Conservation (phyloP, 2,329 filamentous ascomycete genomes). For the Aspergillus carbonarius region DNA sequence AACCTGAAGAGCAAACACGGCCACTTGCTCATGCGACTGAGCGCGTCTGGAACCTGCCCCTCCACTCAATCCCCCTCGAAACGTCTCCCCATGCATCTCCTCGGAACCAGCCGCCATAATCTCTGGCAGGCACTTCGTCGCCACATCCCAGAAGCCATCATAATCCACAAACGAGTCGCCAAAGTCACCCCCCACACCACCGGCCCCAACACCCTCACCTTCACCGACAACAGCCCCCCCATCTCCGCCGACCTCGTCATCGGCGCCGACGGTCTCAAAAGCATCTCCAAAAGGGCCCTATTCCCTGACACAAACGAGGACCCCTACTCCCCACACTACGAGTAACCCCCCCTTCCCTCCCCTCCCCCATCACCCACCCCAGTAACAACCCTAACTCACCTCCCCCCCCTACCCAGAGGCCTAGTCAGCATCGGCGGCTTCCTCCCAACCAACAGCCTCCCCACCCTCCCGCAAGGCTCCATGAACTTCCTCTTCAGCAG, state of each 20-base stretch:
- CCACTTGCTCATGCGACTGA: slow-evolving; percentile 29
- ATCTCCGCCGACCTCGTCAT: slow-evolving; percentile 44
- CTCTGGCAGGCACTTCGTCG: slow-evolving; percentile 39
- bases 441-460: slow-evolving; percentile 31
- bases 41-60: slow-evolving; percentile 1
- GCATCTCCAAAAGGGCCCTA: slow-evolving; percentile 36
- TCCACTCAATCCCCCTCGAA: not conserved
- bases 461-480: slow-evolving; percentile 34
- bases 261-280: slow-evolving; percentile 45
- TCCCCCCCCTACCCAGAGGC: slow-evolving; percentile 27
- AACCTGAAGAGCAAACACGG: slow-evolving; percentile 39
- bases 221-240: slow-evolving; percentile 34
- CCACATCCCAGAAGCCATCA: slow-evolving; percentile 34
- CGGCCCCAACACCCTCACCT: slow-evolving; percentile 30
- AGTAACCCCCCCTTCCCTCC: slow-evolving; percentile 26
- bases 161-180: slow-evolving; percentile 35
- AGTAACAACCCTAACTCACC: not conserved
- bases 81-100: slow-evolving; percentile 28
- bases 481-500: slow-evolving; percentile 49
- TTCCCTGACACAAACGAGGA: slow-evolving; percentile 35
- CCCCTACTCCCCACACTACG: slow-evolving; percentile 41
- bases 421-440: slow-evolving; percentile 50
- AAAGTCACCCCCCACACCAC: slow-evolving; percentile 27
- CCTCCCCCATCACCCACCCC: slow-evolving; percentile 7
- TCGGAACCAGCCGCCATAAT: slow-evolving; percentile 40